Evolutionary conservation across 495 filamentous ascomycete species (phyloP).

Genomic region (Penicillium angulare): DNA sequence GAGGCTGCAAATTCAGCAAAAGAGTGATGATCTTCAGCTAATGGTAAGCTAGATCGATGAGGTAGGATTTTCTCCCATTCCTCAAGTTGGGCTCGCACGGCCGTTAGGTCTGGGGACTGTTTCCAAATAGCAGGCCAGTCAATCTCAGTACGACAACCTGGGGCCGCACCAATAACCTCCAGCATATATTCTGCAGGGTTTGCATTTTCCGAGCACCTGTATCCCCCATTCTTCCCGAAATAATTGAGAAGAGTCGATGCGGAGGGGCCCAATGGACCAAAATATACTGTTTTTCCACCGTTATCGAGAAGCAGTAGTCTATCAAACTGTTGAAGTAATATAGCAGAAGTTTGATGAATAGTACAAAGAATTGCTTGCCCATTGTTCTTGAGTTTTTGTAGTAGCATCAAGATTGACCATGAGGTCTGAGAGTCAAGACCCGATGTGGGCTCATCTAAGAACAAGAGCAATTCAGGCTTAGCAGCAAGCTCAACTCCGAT

Average conservation of each 20-base stretch:
- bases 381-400: conserved; percentile 76
- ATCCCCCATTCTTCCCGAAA: conserved; percentile 68
- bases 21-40: conserved; percentile 34
- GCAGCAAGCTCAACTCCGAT: conserved; percentile 84
- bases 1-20: conserved; percentile 44
- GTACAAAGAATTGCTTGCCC: conserved; percentile 92
- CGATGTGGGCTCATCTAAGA: conserved; percentile 46
- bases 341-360: conserved; percentile 90
- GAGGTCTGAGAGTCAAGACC: conserved; percentile 66
- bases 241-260: conserved; percentile 66
- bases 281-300: conserved; percentile 72
- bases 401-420: conserved; percentile 74
- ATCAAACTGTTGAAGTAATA: conserved; percentile 91
- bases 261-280: conserved; percentile 69
- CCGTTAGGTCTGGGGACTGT: conserved; percentile 59
- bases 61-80: neutral
- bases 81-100: conserved; percentile 57
- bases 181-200: conserved; percentile 89
- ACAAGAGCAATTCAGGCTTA: conserved; percentile 74
- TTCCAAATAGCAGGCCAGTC: conserved; percentile 73
- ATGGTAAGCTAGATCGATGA: neutral
- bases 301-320: conserved; percentile 74
- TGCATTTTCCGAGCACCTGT: conserved; percentile 58
- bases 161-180: conserved; percentile 77
- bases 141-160: conserved; percentile 56